Evolutionary conservation across 805 yeast species (phyloP), one percentile per base, ranked within the genome.

Genomic region (Candida maris): DNA sequence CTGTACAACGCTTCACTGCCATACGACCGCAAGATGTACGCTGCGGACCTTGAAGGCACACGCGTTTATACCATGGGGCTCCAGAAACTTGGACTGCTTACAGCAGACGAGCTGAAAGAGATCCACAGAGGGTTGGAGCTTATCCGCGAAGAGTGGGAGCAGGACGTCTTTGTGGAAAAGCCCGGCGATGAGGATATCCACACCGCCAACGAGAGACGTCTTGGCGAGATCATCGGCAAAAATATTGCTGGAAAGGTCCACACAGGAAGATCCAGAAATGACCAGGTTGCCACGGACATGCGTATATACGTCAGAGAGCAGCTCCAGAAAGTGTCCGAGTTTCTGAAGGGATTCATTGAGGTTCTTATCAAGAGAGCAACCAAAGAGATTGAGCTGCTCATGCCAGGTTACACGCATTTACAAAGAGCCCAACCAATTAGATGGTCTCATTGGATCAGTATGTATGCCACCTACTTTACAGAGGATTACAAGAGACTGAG

Each of bases 351-450:
- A n/a, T 73, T 91, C 41, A 81, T 91, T 57, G 59, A 67, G 43
- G 81, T 81, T 14, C 73, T 93, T 48, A 56, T 79, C 28, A 70
- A 70, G 38, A 78, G 99, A 57, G 96, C 95, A 4, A 81, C 77
- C 54, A 59, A 71, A 22, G 99, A 93, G 65, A 85, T 93, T 41
- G 95, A 84, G 51, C 84, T 83, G 14, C 73, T 93, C 57, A 93
- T 93, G 97, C 99, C 99, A 8, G 99, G 99, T 29, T 93, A 93
- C 68, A 93, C 99, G 10, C 99, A 93, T 67, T 70, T 93, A 59
- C 98, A 93, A 71, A 84, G 96, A 61, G 97, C 97, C 2, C 99
- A 89, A 66, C 99, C 99, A n/a, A 93, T 93, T 56, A 79, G 99
- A 67, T 93, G 99, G 99, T 73, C 97, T 1, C 99, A 93, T 61